A percentile compares a stretch with the other conserved stretches of the same genome.
phyloP scores from a whole-genome alignment of 2,329 filamentous ascomycete genomes.

The Pseudocercospora macadamiae region DNA sequence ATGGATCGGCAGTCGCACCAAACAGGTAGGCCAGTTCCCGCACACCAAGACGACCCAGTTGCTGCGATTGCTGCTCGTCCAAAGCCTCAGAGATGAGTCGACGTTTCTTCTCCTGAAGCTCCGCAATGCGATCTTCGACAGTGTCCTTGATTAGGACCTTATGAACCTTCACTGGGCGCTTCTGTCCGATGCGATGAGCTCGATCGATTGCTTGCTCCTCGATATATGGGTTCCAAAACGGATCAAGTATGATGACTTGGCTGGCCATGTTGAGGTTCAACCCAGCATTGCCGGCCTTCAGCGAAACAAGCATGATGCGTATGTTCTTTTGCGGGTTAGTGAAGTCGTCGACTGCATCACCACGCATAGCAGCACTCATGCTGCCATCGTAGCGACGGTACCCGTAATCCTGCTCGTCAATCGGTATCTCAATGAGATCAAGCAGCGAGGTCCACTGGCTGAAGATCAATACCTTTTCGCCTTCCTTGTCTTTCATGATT shows the following conservation, averaged over 20 bases:
- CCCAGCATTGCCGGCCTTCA: slow-evolving; percentile 82
- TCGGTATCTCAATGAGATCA: slow-evolving; percentile 74
- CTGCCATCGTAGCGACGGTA: slow-evolving; percentile 76
- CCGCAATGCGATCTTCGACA: slow-evolving; percentile 84
- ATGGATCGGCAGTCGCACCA: slow-evolving; percentile 40
- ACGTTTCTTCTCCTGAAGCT: slow-evolving; percentile 77
- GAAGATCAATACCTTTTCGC: slow-evolving; percentile 80
- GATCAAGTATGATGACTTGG: slow-evolving; percentile 87
- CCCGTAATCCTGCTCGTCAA: slow-evolving; percentile 59
- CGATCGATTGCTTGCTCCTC: slow-evolving; percentile 92
- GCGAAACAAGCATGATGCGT: slow-evolving; percentile 72
- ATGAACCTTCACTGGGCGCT: slow-evolving; percentile 73
- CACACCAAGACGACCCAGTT: slow-evolving; percentile 66
- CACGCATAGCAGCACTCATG: slow-evolving; percentile 69
- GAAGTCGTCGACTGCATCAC: slow-evolving; percentile 69
- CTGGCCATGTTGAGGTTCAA: slow-evolving; percentile 83
- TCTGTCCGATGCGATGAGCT: slow-evolving; percentile 84
- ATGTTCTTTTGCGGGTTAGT: slow-evolving; percentile 61
- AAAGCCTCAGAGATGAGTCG: slow-evolving; percentile 76
- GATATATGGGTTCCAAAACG: slow-evolving; percentile 92
- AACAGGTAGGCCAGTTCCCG: slow-evolving; percentile 74
- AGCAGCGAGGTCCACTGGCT: slow-evolving; percentile 80
- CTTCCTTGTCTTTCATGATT: slow-evolving; percentile 51
- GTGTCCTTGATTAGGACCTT: slow-evolving; percentile 76
- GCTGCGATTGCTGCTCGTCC: slow-evolving; percentile 71